Base-by-base conservation (phyloP, 192 early-diverging fungal genomes). In the Cetraspora pellucida region DNA sequence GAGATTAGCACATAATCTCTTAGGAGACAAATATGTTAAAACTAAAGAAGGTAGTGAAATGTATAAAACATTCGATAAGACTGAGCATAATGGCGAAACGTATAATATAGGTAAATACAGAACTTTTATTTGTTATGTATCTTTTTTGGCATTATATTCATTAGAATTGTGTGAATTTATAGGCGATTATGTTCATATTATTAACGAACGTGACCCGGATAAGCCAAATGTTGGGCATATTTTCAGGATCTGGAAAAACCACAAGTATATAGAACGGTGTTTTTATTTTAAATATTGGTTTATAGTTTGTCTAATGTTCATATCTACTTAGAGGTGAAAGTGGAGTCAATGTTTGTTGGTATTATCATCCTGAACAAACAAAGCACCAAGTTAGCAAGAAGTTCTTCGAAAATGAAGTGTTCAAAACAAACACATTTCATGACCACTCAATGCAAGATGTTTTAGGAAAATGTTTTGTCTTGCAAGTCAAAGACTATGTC, bases 131-230 rank as follows among this genome's bases (percentile, higher is more conserved):
- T 10, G 11, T 10, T 54, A 54, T 13, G 13, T 54, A 54, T 13
- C 4, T 54, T 1, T 54, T 54, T 54, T n/a, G n/a, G 19, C 19
- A 19, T 54, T 54, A 54, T 19, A 19, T 54, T 54, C 4, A 54
- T 54, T 54, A 52, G 3, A 52, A 19, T 54, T 54, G 0, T 23
- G 10, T 64, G 14, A 7, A 46, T 47, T 72, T 28, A 72, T 78
- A 83, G 89, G 91, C 11, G 90, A 92, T 68, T 92, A 86, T 82
- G 90, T 90, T 16, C 87, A 90, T 66, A 84, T 92, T 30, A 49
- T 50, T 46, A 92, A 92, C 65, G 82, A 85, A 17, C 75, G 78
- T 16, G 89, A 90, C 69, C 82, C 79, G 11, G 55, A 78, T 58
- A 89, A 86, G 57, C 91, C 91, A 14, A 91, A 88, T 28, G 83